Conservation (phyloP, 202 grass and related monocot genomes). For the Dendrocalamus latiflorus region DNA sequence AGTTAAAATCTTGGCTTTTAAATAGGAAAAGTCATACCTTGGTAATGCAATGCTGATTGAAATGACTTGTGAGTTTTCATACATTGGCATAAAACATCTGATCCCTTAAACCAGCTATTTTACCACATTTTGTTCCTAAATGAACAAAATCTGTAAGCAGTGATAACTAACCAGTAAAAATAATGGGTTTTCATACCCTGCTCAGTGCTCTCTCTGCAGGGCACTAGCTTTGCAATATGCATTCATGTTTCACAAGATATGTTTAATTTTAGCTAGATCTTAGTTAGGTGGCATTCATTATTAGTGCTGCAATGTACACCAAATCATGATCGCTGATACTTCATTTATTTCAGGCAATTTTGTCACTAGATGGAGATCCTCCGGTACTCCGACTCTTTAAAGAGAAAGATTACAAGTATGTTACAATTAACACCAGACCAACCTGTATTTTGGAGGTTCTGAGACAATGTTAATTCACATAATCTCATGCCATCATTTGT, state of each 20-base stretch:
- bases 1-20: too few species aligned
- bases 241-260: neutral
- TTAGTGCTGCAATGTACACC: neutral
- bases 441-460: neutral
- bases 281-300: neutral
- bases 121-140: neutral
- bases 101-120: neutral
- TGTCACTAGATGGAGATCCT: conserved; percentile 76
- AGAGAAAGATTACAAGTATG: conserved; percentile 81
- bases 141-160: neutral
- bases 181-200: neutral
- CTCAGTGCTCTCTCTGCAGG: neutral
- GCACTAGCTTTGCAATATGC: neutral
- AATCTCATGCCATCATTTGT: neutral
- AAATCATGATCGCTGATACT: conserved; percentile 31
- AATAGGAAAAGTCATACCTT: neutral
- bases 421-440: conserved; percentile 5
- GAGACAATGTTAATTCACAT: neutral
- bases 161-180: neutral
- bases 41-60: neutral
- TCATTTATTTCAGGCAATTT: conserved; percentile 76
- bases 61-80: neutral
- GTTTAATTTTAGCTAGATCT: neutral
- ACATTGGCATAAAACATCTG: neutral
- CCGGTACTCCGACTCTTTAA: conserved; percentile 85